Percentiles rank a stretch among this genome's conserved stretches.
Conservation (phyloP, 2,329 filamentous ascomycete species). For the Eutypella sp. region DNA sequence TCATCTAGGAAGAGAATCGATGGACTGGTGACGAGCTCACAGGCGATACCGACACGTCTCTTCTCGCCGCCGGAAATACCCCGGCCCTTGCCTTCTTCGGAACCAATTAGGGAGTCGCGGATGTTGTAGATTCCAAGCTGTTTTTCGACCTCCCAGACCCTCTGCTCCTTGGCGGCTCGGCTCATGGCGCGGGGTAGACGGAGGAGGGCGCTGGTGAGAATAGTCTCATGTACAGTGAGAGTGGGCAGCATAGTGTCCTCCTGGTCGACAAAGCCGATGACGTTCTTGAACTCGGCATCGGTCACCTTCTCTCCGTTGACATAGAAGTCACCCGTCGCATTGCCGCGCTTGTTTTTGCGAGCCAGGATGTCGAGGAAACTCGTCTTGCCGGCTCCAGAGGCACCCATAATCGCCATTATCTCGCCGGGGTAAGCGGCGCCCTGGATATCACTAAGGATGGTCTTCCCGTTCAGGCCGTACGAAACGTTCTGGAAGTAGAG, state of each 20-base stretch:
- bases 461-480: slow-evolving; percentile 81
- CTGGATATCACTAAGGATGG: slow-evolving; percentile 74
- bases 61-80: slow-evolving; percentile 98
- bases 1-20: slow-evolving; percentile 97
- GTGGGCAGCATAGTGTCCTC: slow-evolving; percentile 97
- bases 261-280: slow-evolving; percentile 96
- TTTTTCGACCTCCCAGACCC: slow-evolving; percentile 87
- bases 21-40: slow-evolving; percentile 93
- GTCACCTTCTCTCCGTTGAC: slow-evolving; percentile 89
- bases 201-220: slow-evolving; percentile 86
- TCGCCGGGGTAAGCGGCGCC: slow-evolving; percentile 94
- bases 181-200: slow-evolving; percentile 92
- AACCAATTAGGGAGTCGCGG: slow-evolving; percentile 90
- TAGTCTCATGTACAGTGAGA: slow-evolving; percentile 95
- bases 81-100: slow-evolving; percentile 87
- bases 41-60: slow-evolving; percentile 91
- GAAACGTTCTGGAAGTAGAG: slow-evolving; percentile 84
- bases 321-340: slow-evolving; percentile 74
- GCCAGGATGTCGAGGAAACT: slow-evolving; percentile 95
- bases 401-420: slow-evolving; percentile 95
- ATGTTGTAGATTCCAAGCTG: slow-evolving; percentile 94
- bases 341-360: slow-evolving; percentile 91
- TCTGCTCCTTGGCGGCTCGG: slow-evolving; percentile 78
- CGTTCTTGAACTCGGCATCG: slow-evolving; percentile 80
- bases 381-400: slow-evolving; percentile 94